A percentile compares a stretch with the other conserved stretches of the same genome.
These are phyloP conservation scores for Codiaeum variegatum DNA, from an alignment of 441 rosid genomes.

Conservation along the genomic window DNA sequence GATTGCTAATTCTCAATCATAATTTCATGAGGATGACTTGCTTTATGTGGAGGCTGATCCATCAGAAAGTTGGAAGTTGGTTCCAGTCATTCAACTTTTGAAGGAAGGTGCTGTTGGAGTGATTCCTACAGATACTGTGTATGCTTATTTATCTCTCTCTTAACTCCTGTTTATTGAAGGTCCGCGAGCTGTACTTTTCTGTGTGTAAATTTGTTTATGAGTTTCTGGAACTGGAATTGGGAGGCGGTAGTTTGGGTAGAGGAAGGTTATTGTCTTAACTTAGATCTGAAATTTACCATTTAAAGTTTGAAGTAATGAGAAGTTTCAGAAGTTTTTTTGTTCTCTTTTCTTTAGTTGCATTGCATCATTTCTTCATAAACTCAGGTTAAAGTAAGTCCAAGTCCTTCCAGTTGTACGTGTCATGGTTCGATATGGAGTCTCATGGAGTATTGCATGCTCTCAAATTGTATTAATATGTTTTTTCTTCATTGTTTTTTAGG, in stretches of 20 bases:
- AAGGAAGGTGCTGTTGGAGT: slow-evolving; percentile 91
- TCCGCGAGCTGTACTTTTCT: neutral
- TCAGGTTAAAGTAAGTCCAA: neutral
- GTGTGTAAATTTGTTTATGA: neutral
- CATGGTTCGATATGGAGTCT: neutral
- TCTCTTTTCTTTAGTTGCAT: too few relatives aligned
- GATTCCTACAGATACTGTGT: slow-evolving; percentile 90
- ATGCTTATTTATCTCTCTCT: slow-evolving; percentile 13
- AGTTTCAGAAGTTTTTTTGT: neutral
- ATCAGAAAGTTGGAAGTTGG: slow-evolving; percentile 64
- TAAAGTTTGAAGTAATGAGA: neutral
- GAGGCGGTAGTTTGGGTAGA: neutral
- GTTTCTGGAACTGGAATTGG: neutral
- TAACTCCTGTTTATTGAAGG: neutral
- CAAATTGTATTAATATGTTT: neutral
- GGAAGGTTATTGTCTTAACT: neutral
- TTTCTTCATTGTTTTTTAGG: slow-evolving; percentile 28
- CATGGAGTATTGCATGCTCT: neutral
- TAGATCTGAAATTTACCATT: neutral
- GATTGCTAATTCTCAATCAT: neutral
- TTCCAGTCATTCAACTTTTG: slow-evolving; percentile 60
- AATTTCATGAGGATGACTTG: slow-evolving; percentile 50
- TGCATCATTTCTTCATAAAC: neutral
- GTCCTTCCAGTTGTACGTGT: neutral
- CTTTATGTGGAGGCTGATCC: slow-evolving; percentile 70